phyloP scores from a whole-genome alignment of 345 rosid species.

The Salix dunnii region DNA sequence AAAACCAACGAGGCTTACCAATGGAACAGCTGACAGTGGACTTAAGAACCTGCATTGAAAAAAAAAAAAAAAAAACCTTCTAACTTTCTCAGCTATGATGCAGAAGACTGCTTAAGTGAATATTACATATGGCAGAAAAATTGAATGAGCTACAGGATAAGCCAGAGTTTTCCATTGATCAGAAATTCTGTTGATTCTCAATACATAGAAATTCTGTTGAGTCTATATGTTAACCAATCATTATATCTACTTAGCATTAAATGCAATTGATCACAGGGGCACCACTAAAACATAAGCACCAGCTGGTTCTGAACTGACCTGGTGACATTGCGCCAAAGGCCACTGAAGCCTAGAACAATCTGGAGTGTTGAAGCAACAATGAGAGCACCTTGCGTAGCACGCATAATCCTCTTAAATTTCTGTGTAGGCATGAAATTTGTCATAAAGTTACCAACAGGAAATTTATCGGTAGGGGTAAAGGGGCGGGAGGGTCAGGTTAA shows the following conservation, averaged over 20 bases:
- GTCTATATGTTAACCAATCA: neutral
- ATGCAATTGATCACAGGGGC: neutral
- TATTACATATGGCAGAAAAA: neutral
- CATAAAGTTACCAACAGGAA: neutral
- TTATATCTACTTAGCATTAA: neutral
- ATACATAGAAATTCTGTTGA: neutral
- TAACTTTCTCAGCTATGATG: neutral
- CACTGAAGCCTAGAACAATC: slow-evolving; percentile 95
- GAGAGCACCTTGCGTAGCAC: slow-evolving; percentile 92
- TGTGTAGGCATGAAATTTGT: slow-evolving; percentile 28
- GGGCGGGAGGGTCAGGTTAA: neutral
- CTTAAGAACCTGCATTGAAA: slow-evolving; percentile 64
- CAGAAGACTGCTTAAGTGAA: neutral
- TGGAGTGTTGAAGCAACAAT: slow-evolving; percentile 95
- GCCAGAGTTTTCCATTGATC: neutral
- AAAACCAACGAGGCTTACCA: slow-evolving; percentile 84
- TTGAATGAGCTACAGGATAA: neutral
- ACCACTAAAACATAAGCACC: slow-evolving; percentile 3
- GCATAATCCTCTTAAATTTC: slow-evolving; percentile 78
- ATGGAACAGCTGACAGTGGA: slow-evolving; percentile 91
- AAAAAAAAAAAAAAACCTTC: neutral
- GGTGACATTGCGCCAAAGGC: slow-evolving; percentile 93
- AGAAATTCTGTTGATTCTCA: neutral
- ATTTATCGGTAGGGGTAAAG: neutral
- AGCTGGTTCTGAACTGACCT: slow-evolving; percentile 46